Conservation (phyloP, 805 yeast genomes). For the Hanseniaspora jakobsenii region DNA sequence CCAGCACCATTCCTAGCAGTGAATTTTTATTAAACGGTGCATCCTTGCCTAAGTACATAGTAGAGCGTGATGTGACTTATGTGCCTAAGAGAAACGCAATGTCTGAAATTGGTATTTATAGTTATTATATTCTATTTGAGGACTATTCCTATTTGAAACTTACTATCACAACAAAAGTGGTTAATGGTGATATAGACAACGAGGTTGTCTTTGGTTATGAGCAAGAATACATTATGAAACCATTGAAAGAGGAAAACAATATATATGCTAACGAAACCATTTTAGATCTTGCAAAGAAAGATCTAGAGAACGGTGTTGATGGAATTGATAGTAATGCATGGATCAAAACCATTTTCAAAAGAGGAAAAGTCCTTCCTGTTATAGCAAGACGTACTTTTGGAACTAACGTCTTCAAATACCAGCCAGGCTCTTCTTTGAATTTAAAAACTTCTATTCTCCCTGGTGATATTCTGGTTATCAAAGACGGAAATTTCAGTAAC, state of each 20-base stretch:
- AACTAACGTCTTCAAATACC: conserved; percentile 35
- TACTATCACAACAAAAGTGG: conserved; percentile 32
- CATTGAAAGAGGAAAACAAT: background rate
- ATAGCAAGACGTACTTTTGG: conserved; percentile 66
- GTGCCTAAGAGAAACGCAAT: background rate
- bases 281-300: background rate
- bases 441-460: conserved; percentile 55
- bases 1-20: background rate
- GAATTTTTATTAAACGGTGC: background rate
- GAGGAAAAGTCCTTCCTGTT: conserved; percentile 31
- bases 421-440: conserved; percentile 38
- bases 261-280: background rate
- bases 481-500: conserved; percentile 63
- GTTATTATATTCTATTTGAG: conserved; percentile 58
- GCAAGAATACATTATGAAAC: background rate
- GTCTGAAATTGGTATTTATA: conserved; percentile 30
- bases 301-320: background rate
- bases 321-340: background rate
- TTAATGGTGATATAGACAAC: conserved; percentile 30
- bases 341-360: conserved; percentile 1
- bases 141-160: conserved; percentile 59
- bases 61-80: conserved; percentile 43
- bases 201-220: conserved; percentile 18
- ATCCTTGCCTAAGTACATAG: conserved; percentile 27
- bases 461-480: conserved; percentile 74